Conservation (phyloP, 2,329 filamentous ascomycete genomes). For the Xylogone sp. region DNA sequence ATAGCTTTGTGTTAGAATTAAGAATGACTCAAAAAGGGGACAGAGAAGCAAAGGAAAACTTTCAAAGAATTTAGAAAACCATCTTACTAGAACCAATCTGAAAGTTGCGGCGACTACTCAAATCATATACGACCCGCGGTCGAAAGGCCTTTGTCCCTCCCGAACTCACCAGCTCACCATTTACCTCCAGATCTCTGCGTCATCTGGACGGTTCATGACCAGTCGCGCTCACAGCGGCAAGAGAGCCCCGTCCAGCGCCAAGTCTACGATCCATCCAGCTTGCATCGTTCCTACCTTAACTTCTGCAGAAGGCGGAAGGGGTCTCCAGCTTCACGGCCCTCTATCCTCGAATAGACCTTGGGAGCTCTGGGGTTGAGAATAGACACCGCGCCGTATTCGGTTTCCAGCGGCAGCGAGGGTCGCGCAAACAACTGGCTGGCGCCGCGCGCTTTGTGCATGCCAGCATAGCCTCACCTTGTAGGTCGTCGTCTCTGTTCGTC, state of each 20-base stretch:
- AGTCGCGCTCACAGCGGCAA: not conserved
- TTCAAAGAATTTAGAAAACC: slow-evolving; percentile 24
- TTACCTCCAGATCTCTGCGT: not conserved
- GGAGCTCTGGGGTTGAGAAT: slow-evolving; percentile 7
- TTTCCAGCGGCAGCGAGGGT: slow-evolving; percentile 18
- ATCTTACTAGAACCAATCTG: slow-evolving; percentile 9
- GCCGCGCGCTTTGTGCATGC: slow-evolving; percentile 9
- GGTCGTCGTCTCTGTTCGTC: slow-evolving; percentile 14
- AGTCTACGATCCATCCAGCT: not conserved
- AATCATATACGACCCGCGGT: slow-evolving; percentile 28
- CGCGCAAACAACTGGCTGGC: slow-evolving; percentile 13
- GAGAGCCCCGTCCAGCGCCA: not conserved
- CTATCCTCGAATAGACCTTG: slow-evolving; percentile 26
- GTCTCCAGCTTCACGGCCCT: slow-evolving; percentile 12
- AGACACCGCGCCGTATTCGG: slow-evolving; percentile 9
- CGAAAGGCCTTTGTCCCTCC: slow-evolving; percentile 15
- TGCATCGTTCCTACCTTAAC: not conserved
- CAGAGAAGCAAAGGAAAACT: slow-evolving; percentile 24
- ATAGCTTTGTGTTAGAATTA: slow-evolving; percentile 6
- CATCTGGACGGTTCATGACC: not conserved
- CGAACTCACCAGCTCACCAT: not conserved
- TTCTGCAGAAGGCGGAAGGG: not conserved
- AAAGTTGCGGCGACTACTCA: slow-evolving; percentile 31
- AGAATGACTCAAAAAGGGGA: slow-evolving; percentile 24
- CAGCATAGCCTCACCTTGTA: not conserved